phyloP scores from a whole-genome alignment of 2,329 filamentous ascomycete species.

The Epichloe elymi region DNA sequence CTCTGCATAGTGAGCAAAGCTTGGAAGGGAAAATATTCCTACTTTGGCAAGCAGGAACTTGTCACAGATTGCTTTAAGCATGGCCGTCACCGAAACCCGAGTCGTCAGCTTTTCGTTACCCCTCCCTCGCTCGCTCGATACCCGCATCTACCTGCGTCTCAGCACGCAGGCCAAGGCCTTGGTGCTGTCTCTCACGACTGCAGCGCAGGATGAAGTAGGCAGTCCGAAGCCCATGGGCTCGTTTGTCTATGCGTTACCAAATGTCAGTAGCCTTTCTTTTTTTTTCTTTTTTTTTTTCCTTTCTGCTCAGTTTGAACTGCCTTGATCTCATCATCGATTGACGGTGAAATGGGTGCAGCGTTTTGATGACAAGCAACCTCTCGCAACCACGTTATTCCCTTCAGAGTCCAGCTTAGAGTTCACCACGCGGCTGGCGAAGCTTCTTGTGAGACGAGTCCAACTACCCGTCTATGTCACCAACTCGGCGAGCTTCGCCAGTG shows the following conservation, averaged over 20 bases:
- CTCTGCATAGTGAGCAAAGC: no score
- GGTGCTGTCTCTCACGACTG: slow-evolving; percentile 48
- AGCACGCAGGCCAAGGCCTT: slow-evolving; percentile 44
- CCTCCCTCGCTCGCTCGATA: slow-evolving; percentile 46
- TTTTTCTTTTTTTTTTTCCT: background rate
- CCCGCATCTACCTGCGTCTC: slow-evolving; percentile 47
- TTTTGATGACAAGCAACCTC: slow-evolving; percentile 44
- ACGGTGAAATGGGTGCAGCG: slow-evolving; percentile 21
- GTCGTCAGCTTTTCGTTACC: slow-evolving; percentile 36
- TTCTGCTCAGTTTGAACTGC: no score
- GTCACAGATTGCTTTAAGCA: background rate
- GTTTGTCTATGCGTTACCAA: slow-evolving; percentile 86
- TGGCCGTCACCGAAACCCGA: background rate
- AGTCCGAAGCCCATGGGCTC: slow-evolving; percentile 56
- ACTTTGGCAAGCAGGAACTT: background rate
- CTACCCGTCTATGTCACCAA: slow-evolving; percentile 83
- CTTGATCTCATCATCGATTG: background rate
- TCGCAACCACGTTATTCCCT: slow-evolving; percentile 69
- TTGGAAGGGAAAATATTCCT: no score
- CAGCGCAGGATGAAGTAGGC: slow-evolving; percentile 37
- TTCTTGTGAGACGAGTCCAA: slow-evolving; percentile 59
- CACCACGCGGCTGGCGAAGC: slow-evolving; percentile 69
- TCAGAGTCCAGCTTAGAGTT: slow-evolving; percentile 73
- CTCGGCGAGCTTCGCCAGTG: slow-evolving; percentile 63
- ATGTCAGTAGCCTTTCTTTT: slow-evolving; percentile 38